Conservation (phyloP, 169 alveolate genomes). For the Plasmodium falciparum region DNA sequence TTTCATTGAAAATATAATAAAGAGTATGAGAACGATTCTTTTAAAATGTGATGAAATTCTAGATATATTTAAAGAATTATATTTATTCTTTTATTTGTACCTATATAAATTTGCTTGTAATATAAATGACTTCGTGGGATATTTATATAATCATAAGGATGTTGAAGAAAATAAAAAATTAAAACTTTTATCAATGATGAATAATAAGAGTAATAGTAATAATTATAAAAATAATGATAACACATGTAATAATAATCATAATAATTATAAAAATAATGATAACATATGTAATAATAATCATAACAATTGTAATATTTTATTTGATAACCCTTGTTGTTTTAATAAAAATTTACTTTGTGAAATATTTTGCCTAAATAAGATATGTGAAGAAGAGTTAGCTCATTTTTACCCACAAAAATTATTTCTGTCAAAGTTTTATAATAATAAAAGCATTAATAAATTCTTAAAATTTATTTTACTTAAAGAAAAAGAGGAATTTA, state of each 20-base stretch:
- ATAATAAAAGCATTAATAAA: conserved; percentile 21
- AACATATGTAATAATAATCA: too few species aligned
- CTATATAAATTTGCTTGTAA: conserved; percentile 29
- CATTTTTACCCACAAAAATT: conserved; percentile 9
- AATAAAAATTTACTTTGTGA: too few species aligned
- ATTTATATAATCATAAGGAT: background rate
- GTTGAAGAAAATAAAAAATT: background rate
- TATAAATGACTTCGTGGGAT: background rate
- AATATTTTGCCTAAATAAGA: conserved; percentile 25
- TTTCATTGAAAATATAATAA: conserved; percentile 26
- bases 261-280: too few species aligned
- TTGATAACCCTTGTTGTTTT: too few species aligned
- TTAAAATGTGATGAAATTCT: conserved; percentile 11
- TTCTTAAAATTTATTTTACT: conserved; percentile 16
- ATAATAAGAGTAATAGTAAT: too few species aligned
- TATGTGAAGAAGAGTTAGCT: conserved; percentile 24
- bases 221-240: too few species aligned
- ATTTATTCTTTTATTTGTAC: conserved; percentile 30
- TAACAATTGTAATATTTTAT: background rate
- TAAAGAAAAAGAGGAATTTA: background rate
- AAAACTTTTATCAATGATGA: too few species aligned
- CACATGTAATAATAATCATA: too few species aligned
- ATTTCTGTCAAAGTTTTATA: conserved; percentile 38
- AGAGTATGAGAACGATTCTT: conserved; percentile 5
- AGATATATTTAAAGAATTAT: conserved; percentile 25